These are phyloP conservation scores for Quercus parvula DNA, from an alignment of 306 rosid species.

Conservation along the genomic window DNA sequence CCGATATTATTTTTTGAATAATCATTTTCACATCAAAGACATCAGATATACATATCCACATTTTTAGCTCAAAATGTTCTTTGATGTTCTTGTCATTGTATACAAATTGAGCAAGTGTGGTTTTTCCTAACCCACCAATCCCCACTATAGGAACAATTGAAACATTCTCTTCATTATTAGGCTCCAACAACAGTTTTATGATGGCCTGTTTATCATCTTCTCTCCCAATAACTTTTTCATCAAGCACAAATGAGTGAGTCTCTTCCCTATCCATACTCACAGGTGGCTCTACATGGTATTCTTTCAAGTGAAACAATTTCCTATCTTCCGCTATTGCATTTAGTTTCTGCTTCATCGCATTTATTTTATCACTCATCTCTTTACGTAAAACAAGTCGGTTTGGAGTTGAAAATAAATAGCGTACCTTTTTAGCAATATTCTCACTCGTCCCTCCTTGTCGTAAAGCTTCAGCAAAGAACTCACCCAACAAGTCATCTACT, in stretches of 20 bases:
- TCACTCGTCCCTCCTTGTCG: too few relatives aligned
- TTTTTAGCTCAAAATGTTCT: slow-evolving; percentile 10
- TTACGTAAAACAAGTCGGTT: fast-evolving
- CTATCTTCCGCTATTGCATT: too few relatives aligned
- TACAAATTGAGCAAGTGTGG: slow-evolving; percentile 40
- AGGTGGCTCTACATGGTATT: too few relatives aligned
- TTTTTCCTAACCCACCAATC: slow-evolving; percentile 50
- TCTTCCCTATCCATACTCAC: too few relatives aligned
- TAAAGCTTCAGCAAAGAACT: too few relatives aligned
- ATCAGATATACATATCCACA: too few relatives aligned
- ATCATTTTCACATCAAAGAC: not conserved
- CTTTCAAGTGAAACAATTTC: fast-evolving
- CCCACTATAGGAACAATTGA: slow-evolving; percentile 37
- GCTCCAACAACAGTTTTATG: not conserved
- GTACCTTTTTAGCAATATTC: too few relatives aligned
- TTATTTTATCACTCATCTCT: too few relatives aligned
- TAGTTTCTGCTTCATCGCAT: too few relatives aligned
- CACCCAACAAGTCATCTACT: too few relatives aligned
- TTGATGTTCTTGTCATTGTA: slow-evolving; percentile 22
- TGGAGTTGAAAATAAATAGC: too few relatives aligned
- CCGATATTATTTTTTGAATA: slow-evolving; percentile 16
- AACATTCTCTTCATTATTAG: slow-evolving; percentile 6
- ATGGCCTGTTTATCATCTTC: slow-evolving; percentile 6
- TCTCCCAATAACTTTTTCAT: slow-evolving; percentile 32
- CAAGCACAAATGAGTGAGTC: too few relatives aligned